Conservation (phyloP, 208 protist genomes). For the Crithidia acanthocephali region DNA sequence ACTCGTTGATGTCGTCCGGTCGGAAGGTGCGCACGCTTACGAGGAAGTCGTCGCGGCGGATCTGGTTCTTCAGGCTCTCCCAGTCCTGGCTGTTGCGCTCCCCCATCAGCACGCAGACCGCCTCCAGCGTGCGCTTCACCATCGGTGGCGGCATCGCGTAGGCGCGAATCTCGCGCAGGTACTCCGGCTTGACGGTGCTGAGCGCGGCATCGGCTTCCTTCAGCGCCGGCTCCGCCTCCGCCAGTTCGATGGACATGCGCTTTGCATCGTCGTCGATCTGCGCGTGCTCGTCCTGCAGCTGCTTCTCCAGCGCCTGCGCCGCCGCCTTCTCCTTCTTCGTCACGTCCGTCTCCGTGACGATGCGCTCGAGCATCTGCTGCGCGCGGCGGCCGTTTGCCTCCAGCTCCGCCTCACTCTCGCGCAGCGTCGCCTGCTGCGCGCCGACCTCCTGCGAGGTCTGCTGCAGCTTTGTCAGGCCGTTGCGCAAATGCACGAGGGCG, state of each 20-base stretch:
- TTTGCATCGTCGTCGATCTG: constrained; percentile 73
- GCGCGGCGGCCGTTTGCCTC: constrained; percentile 76
- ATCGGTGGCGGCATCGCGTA: constrained; percentile 96
- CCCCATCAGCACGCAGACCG: constrained; percentile 89
- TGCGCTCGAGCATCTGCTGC: constrained; percentile 86
- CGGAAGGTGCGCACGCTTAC: constrained; percentile 95
- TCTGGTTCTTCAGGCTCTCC: constrained; percentile 93
- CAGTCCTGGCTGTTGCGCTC: constrained; percentile 89
- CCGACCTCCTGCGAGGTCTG: constrained; percentile 91
- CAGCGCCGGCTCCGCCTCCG: constrained; percentile 94
- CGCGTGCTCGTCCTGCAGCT: constrained; percentile 89
- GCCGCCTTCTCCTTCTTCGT: constrained; percentile 85
- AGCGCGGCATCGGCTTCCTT: constrained; percentile 96
- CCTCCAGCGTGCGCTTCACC: constrained; percentile 96
- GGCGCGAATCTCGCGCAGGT: constrained; percentile 98
- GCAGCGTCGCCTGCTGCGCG: constrained; percentile 79
- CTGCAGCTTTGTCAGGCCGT: constrained; percentile 95
- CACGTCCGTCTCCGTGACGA: constrained; percentile 85
- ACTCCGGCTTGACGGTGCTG: constrained; percentile 95
- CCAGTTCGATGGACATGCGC: constrained; percentile 78
- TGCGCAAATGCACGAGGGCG: constrained; percentile 96
- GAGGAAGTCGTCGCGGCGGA: constrained; percentile 96
- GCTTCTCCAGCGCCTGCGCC: constrained; percentile 67
- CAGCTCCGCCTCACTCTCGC: constrained; percentile 87
- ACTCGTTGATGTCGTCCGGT: constrained; percentile 79